Percentiles rank a stretch among this genome's conserved stretches.
These are phyloP conservation scores for Abrus precatorius DNA, from an alignment of 306 rosid species.

Conservation along the genomic window DNA sequence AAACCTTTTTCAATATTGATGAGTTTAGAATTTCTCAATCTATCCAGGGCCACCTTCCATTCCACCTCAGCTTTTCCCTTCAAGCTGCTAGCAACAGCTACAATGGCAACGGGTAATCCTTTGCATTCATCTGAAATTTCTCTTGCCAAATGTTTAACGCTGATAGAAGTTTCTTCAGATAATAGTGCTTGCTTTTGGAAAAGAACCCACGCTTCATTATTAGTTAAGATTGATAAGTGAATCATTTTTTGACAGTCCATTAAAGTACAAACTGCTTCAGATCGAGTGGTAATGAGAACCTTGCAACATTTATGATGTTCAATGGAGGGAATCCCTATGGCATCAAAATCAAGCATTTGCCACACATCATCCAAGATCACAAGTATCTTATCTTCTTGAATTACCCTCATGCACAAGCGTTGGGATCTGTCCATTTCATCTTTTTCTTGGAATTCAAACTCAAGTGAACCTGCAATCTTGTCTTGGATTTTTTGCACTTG, in stretches of 20 bases:
- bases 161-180: background rate
- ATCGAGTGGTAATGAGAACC: conserved; percentile 40
- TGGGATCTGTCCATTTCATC: too few relatives aligned
- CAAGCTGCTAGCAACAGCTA: too few relatives aligned
- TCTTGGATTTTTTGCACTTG: conserved; percentile 26
- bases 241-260: conserved; percentile 37
- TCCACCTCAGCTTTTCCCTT: background rate
- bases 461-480: background rate
- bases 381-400: too few relatives aligned
- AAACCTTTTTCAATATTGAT: background rate
- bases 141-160: too few relatives aligned
- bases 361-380: too few relatives aligned
- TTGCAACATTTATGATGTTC: background rate
- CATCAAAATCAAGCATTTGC: too few relatives aligned
- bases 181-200: conserved; percentile 6
- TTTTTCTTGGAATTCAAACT: background rate
- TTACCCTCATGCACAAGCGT: too few relatives aligned
- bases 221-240: background rate
- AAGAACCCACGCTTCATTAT: conserved; percentile 33
- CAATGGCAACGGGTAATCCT: too few relatives aligned
- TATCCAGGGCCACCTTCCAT: conserved; percentile 8
- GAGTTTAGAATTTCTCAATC: background rate
- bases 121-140: too few relatives aligned
- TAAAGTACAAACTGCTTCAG: background rate
- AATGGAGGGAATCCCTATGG: too few relatives aligned